Conservation (phyloP, 352 stramenopile species). For the Globisporangium emineosum region DNA sequence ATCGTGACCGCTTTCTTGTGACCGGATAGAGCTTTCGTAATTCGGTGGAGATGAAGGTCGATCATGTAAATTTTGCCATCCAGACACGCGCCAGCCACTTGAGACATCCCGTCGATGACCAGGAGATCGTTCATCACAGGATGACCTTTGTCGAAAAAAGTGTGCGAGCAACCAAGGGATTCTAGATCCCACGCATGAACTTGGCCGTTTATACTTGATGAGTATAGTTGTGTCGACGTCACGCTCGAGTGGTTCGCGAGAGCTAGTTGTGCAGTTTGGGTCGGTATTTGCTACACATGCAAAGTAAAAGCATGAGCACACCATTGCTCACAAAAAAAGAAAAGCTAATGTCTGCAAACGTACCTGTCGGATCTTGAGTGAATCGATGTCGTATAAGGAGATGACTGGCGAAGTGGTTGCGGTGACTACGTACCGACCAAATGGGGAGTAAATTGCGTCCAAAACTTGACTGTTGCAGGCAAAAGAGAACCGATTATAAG, state of each 20-base stretch:
- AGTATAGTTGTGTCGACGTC: slow-evolving; percentile 28
- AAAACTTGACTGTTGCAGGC: slow-evolving; percentile 21
- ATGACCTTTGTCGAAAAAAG: slow-evolving; percentile 36
- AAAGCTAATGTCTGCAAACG: not conserved
- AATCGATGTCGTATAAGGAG: slow-evolving; percentile 48
- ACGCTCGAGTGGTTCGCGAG: slow-evolving; percentile 21
- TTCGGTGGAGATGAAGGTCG: slow-evolving; percentile 28
- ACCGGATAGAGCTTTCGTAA: slow-evolving; percentile 33
- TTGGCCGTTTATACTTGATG: slow-evolving; percentile 33
- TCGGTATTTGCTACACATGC: slow-evolving; percentile 43
- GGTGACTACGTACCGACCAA: slow-evolving; percentile 44
- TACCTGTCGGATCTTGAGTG: slow-evolving; percentile 46
- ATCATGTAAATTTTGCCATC: slow-evolving; percentile 63
- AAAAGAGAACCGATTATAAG: not conserved
- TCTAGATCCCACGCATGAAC: slow-evolving; percentile 44
- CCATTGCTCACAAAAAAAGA: not conserved
- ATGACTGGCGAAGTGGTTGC: slow-evolving; percentile 48
- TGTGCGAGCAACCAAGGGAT: slow-evolving; percentile 26
- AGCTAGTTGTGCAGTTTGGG: slow-evolving; percentile 30
- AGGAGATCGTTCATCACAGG: slow-evolving; percentile 38
- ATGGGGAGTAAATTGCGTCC: slow-evolving; percentile 40
- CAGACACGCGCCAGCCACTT: slow-evolving; percentile 37
- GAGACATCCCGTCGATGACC: slow-evolving; percentile 29
- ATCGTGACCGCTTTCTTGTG: slow-evolving; percentile 42
- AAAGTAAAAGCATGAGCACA: not conserved